Evolutionary conservation across 2,329 filamentous ascomycete species (phyloP).

Genomic region (Cercospora beticola): DNA sequence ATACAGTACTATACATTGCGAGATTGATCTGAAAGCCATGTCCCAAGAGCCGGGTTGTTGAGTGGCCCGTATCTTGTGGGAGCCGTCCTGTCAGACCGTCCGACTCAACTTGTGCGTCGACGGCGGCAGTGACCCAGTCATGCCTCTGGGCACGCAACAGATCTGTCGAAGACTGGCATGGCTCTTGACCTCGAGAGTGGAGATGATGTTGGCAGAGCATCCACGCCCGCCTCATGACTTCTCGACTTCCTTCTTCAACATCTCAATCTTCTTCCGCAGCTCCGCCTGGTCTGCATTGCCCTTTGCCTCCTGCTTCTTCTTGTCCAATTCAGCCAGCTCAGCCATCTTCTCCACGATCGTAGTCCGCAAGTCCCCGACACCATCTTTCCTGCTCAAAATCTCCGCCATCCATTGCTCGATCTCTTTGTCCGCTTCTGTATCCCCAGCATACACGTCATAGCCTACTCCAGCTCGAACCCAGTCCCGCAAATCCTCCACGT

Average conservation of each 20-base stretch:
- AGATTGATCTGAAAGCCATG: not conserved
- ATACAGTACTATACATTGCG: conserved; percentile 2
- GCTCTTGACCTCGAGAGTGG: not conserved
- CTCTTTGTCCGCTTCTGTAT: conserved; percentile 53
- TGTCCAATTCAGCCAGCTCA: conserved; percentile 33
- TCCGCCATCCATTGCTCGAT: conserved; percentile 55
- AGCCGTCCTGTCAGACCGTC: not conserved
- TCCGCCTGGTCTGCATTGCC: conserved; percentile 5
- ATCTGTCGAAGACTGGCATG: not conserved
- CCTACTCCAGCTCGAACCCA: conserved; percentile 58
- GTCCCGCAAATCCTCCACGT: conserved; percentile 55
- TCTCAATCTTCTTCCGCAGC: conserved; percentile 32
- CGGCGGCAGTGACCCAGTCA: not conserved
- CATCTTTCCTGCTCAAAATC: conserved; percentile 51
- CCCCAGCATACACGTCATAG: conserved; percentile 58
- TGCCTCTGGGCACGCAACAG: not conserved
- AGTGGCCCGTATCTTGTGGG: not conserved
- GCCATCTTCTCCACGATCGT: conserved; percentile 34
- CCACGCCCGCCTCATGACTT: conserved; percentile 1
- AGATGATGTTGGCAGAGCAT: not conserved
- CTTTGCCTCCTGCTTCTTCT: conserved; percentile 21
- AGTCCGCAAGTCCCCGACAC: conserved; percentile 34
- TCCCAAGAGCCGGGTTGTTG: not conserved
- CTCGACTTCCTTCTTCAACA: conserved; percentile 31
- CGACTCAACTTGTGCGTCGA: not conserved